Conservation (phyloP, 2,329 filamentous ascomycete genomes). For the Sphaerulina vaccinii region DNA sequence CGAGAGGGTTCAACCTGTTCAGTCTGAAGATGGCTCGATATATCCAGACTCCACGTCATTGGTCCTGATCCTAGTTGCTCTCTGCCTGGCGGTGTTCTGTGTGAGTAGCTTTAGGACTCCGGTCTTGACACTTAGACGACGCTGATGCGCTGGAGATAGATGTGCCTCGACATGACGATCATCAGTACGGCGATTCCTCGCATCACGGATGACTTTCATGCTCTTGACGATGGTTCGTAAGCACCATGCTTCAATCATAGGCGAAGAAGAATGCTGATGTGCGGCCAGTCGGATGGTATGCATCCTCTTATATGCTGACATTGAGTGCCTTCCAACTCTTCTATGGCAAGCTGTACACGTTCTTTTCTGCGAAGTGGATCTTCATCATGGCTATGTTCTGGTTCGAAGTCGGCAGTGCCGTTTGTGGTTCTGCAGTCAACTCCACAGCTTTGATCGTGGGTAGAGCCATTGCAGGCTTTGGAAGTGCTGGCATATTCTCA, state of each 20-base stretch:
- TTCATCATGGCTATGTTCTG: constrained; percentile 41
- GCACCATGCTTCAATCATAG: neutral
- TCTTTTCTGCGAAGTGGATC: constrained; percentile 32
- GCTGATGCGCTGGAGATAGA: neutral
- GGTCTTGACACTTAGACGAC: neutral
- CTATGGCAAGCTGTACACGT: constrained; percentile 33
- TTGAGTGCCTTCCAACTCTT: constrained; percentile 35
- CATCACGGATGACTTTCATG: constrained; percentile 44
- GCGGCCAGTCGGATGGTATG: constrained; percentile 40
- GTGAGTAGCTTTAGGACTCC: neutral
- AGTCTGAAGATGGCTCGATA: neutral
- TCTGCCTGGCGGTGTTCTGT: constrained; percentile 27
- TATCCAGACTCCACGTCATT: constrained; percentile 20
- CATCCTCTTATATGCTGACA: constrained; percentile 36
- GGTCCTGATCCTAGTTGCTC: constrained; percentile 37
- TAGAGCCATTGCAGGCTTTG: constrained; percentile 60
- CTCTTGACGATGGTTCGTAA: constrained; percentile 27
- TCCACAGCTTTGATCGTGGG: constrained; percentile 44
- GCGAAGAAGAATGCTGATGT: constrained; percentile 32
- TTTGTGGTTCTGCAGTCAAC: constrained; percentile 51
- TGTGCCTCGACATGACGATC: constrained; percentile 26
- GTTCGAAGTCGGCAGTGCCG: constrained; percentile 45
- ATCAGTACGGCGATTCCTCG: constrained; percentile 49
- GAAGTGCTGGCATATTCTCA: constrained; percentile 59
- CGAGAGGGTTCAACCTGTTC: neutral